Percentiles rank a stretch among this genome's conserved stretches.
phyloP scores from a whole-genome alignment of 148 eudicot genomes.

The Camellia japonica region DNA sequence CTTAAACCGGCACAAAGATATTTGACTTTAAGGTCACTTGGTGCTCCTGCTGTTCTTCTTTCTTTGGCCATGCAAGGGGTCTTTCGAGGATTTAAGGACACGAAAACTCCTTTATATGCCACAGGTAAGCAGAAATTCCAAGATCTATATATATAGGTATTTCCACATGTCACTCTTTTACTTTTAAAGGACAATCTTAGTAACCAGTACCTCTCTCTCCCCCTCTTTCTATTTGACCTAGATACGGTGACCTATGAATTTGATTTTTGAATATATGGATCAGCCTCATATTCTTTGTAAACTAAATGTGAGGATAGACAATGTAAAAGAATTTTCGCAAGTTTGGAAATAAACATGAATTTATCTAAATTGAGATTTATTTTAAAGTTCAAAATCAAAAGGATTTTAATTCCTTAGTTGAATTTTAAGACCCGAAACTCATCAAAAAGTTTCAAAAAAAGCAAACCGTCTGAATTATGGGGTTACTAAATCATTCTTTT shows the following conservation, averaged over 20 bases:
- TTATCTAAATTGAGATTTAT: no score
- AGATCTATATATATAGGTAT: neutral
- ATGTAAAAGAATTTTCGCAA: neutral
- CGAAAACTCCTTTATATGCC: constrained; percentile 92
- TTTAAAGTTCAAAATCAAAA: no score
- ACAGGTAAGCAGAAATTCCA: constrained; percentile 46
- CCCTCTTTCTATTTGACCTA: no score
- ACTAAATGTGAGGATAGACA: neutral
- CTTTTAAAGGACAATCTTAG: neutral
- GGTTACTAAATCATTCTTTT: neutral
- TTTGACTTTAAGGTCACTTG: constrained; percentile 72
- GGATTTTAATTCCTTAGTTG: no score
- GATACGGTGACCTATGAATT: no score
- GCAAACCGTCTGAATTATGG: neutral
- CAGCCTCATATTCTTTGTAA: no score
- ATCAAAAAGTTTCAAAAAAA: no score
- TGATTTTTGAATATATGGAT: no score
- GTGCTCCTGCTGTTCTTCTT: constrained; percentile 95
- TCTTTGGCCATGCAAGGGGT: constrained; percentile 98
- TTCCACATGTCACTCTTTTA: neutral
- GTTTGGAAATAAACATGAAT: no score
- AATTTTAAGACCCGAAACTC: no score
- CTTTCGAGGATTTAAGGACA: constrained; percentile 92
- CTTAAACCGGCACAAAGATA: constrained; percentile 66
- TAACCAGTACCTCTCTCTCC: neutral